Evolutionary conservation across 768 basidiomycete genomes (phyloP), one percentile per base, ranked within the genome.

Genomic region (Leucosporidium scottii): DNA sequence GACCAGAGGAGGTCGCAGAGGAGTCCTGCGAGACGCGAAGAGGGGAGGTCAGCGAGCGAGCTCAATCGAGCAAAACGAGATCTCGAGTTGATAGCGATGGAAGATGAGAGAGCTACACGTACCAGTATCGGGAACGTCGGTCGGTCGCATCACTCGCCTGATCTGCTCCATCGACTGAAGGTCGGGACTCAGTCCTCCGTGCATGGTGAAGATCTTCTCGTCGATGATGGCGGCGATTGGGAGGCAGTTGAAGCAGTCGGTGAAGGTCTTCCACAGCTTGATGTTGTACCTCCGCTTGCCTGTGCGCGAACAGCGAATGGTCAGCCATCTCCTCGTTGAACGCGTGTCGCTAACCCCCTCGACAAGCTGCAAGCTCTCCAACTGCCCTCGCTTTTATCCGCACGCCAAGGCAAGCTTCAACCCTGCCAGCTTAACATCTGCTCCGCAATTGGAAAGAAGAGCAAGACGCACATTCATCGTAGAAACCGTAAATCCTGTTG

Each of bases 221-320:
- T 98, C 94, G 79, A 99, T 97, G 81, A 99, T 97, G 75, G 94
- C 94, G 58, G 94, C 94, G 79, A 99, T 97, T 48, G 94, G 94
- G 73, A 97, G 82, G 79, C 94, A 98, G 82, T 99, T 99, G 85
- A 99, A 99, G 82, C 94, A 97, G 79, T 99, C 94, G 67, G 94
- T 99, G 80, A 99, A 99, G 47, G 94, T 99, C 84, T 99, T 99
- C 94, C 94, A 99, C 78, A 97, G 84, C 81, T 99, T 99, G 85
- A 99, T 99, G 83, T 98, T 99, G 85, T 97, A 98, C 78, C 94
- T 87, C 79, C 94, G 91, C 84, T 99, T 99, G 85, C 94, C 94
- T 98, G 78, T 44, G 39, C 8, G 44, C 21, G 53, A 10, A 30
- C 50, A 20, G 20, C 25, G 48, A 57, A 47, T 59, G 54, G 56